Base-by-base conservation (phyloP, 768 basidiomycete genomes). In the Ephemerocybe angulata region DNA sequence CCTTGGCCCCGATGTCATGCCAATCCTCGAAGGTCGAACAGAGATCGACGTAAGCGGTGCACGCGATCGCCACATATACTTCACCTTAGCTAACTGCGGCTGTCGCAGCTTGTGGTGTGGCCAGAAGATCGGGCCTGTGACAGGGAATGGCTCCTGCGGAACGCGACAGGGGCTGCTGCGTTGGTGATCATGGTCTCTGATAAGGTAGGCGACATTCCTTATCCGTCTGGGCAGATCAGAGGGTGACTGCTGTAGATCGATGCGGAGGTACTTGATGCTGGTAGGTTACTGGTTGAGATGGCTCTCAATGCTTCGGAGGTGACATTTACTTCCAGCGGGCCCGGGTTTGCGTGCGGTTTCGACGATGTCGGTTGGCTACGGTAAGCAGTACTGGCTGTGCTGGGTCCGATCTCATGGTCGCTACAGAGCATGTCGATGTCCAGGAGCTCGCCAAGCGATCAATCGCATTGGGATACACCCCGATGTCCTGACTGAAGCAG, bases 301-400 rank as follows among this genome's bases (percentile, higher is more conserved):
- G 47, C 19, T 8, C 17, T 52, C 31, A 29, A 54, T 35, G 33
- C 8, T 8, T 17, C 33, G 33, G 33, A 46, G 24, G 50, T 19
- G 6, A 11, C 6, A 38, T 6, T 48, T 19, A 52, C 17, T n/a
- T 22, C 2, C 60, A 87, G 92, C 92, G 58, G 93, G 93, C 3
- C 74, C 87, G 0, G 75, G 67, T 47, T 76, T 99, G 8, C 82
- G 81, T 41, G 86, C 90, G n/a, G 81, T 97, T 2, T 96, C 94
- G 1, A 97, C 95, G 0, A 90, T 96, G 85, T 93, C 91, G 17
- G 92, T 94, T 19, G 93, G 92, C 43, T 90, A 87, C 64, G 90
- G 91, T 90, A 55, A 53, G 79, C 38, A 24, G n/a, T n/a, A n/a
- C n/a, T n/a, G n/a, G n/a, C n/a, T n/a, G n/a, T n/a, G n/a, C n/a